phyloP scores from a whole-genome alignment of 2,329 filamentous ascomycete species.

The Dothiorella sarmentorum region DNA sequence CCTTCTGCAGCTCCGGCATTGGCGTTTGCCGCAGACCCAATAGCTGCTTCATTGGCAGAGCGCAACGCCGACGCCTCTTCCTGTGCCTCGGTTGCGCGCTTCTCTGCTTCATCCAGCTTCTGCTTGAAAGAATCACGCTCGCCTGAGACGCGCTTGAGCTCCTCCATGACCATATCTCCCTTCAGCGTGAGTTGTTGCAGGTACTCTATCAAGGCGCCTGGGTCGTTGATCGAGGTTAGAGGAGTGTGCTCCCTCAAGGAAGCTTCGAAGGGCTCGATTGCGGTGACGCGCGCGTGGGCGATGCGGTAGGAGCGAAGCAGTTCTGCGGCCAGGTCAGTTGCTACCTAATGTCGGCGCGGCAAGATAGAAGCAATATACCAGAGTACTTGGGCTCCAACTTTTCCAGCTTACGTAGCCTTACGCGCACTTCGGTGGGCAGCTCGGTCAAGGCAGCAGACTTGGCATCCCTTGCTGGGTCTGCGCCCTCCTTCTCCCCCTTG shows the following conservation, averaged over 20 bases:
- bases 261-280: slow-evolving; percentile 91
- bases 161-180: slow-evolving; percentile 89
- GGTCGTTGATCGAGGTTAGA: slow-evolving; percentile 81
- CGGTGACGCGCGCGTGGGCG: slow-evolving; percentile 79
- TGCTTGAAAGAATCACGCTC: slow-evolving; percentile 79
- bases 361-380: slow-evolving; percentile 49
- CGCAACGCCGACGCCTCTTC: slow-evolving; percentile 60
- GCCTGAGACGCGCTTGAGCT: slow-evolving; percentile 78
- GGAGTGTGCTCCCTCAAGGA: slow-evolving; percentile 89
- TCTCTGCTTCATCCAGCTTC: slow-evolving; percentile 67
- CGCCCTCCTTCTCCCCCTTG: slow-evolving; percentile 30
- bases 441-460: slow-evolving; percentile 46
- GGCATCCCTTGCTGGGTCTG: slow-evolving; percentile 27
- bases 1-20: slow-evolving; percentile 12
- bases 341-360: background rate
- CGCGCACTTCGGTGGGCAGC: slow-evolving; percentile 69
- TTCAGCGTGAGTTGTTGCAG: slow-evolving; percentile 81
- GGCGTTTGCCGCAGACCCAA: background rate
- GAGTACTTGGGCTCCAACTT: slow-evolving; percentile 85
- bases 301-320: slow-evolving; percentile 87
- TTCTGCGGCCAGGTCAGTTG: slow-evolving; percentile 53
- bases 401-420: slow-evolving; percentile 79
- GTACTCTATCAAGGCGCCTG: slow-evolving; percentile 81
- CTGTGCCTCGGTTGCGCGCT: slow-evolving; percentile 58
- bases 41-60: slow-evolving; percentile 30